A percentile compares a stretch with the other conserved stretches of the same genome.
Evolutionary conservation across 1,284 basidiomycete species (phyloP).

Genomic region (Testicularia cyperi): DNA sequence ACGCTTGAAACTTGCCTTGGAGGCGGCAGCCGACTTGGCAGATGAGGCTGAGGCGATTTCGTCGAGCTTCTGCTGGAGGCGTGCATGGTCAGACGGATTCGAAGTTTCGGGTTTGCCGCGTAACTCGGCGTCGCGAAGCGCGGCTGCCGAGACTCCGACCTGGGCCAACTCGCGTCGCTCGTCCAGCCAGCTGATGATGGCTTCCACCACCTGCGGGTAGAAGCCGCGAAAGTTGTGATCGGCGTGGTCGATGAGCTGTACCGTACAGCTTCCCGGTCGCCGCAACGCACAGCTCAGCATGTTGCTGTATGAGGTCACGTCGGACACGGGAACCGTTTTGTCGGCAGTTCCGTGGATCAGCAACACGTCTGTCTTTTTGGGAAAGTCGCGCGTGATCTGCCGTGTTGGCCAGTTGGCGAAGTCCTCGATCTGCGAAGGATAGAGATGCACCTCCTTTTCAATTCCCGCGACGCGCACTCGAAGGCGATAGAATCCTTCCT

Average conservation of each 20-base stretch:
- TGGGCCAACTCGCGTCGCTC: constrained; percentile 18
- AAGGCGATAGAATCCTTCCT: constrained; percentile 42
- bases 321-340: constrained; percentile 38
- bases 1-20: too few relatives aligned
- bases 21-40: too few relatives aligned
- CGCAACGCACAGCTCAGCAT: constrained; percentile 15
- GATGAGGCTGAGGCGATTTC: too few relatives aligned
- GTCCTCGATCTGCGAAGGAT: constrained; percentile 36
- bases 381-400: constrained; percentile 25
- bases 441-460: constrained; percentile 31
- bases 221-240: constrained; percentile 44
- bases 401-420: constrained; percentile 39
- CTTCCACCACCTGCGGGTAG: constrained; percentile 42
- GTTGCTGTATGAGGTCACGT: constrained; percentile 36
- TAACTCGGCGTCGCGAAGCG: constrained; percentile 16
- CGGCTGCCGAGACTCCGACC: constrained; percentile 23
- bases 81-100: too few relatives aligned
- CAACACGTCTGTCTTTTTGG: constrained; percentile 39
- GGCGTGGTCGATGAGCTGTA: constrained; percentile 43
- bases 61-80: too few relatives aligned
- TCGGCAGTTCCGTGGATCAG: constrained; percentile 45
- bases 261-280: constrained; percentile 20
- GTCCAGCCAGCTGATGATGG: constrained; percentile 33
- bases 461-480: constrained; percentile 42
- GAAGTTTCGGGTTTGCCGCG: too few relatives aligned